Conservation (phyloP, 352 stramenopile genomes). For the Plasmopara muralis region DNA sequence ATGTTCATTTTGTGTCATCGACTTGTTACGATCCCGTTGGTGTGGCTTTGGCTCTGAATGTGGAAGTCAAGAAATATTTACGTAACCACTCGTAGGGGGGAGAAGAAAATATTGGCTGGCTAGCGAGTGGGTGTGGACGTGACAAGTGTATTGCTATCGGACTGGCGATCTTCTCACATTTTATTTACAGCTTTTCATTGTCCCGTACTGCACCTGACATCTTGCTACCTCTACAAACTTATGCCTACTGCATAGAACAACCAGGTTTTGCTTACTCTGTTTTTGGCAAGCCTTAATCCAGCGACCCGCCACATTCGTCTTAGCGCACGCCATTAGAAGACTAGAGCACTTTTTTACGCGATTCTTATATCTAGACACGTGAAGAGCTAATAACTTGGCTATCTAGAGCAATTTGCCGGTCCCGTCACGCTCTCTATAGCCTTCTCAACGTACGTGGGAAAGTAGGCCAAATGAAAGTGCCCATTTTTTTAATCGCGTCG, state of each 20-base stretch:
- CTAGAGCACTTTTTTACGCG: background rate
- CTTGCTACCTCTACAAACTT: background rate
- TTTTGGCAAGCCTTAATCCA: conserved; percentile 26
- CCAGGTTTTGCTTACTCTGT: conserved; percentile 14
- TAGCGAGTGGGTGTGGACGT: conserved; percentile 29
- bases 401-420: background rate
- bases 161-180: conserved; percentile 7
- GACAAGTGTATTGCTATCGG: conserved; percentile 11
- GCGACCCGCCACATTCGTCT: conserved; percentile 16
- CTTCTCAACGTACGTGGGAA: conserved; percentile 7
- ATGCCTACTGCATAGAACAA: conserved; percentile 12
- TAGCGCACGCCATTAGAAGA: background rate
- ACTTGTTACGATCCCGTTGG: conserved; percentile 14
- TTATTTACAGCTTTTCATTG: conserved; percentile 5
- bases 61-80: conserved; percentile 16
- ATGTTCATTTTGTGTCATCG: conserved; percentile 6
- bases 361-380: background rate
- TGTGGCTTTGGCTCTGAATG: conserved; percentile 11
- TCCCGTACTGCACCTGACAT: conserved; percentile 1
- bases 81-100: conserved; percentile 21
- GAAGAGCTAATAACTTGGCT: too few relatives aligned
- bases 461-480: conserved; percentile 1
- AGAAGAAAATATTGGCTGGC: conserved; percentile 39
- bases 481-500: conserved; percentile 8
- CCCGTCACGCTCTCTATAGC: background rate